Percentiles rank a stretch among this genome's conserved stretches.
These are phyloP conservation scores for Physcomitrium patens DNA, from an alignment of 225 moss, liverwort and hornwort species.

Conservation along the genomic window DNA sequence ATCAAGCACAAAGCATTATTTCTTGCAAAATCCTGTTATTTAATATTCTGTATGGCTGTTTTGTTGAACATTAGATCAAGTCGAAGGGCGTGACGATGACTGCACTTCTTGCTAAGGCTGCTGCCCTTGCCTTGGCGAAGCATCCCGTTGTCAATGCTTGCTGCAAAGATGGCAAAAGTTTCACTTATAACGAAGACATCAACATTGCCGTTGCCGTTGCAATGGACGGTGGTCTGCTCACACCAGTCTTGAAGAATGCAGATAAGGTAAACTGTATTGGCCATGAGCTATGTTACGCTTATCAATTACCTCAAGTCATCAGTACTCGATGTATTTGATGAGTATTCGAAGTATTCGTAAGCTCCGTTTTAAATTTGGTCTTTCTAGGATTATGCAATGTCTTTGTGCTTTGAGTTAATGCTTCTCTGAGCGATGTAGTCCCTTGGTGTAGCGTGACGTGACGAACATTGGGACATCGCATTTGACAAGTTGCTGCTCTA, in stretches of 20 bases:
- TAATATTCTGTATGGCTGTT: conserved; percentile 20
- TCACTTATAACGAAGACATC: conserved; percentile 84
- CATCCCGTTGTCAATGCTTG: conserved; percentile 91
- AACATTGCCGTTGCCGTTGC: conserved; percentile 97
- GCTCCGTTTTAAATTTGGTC: not conserved
- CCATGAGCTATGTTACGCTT: too few relatives aligned
- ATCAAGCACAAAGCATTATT: not conserved
- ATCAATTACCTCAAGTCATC: too few relatives aligned
- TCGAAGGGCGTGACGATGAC: conserved; percentile 98
- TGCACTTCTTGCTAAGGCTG: conserved; percentile 93
- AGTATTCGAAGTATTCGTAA: not conserved
- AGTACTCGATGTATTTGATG: not conserved
- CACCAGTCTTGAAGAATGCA: conserved; percentile 89
- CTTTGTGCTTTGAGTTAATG: not conserved
- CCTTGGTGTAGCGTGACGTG: too few relatives aligned
- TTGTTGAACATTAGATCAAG: conserved; percentile 64
- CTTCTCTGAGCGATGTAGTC: not conserved
- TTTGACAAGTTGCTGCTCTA: not conserved
- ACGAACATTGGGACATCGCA: too few relatives aligned
- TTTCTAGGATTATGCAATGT: conserved; percentile 15
- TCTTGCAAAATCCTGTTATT: not conserved
- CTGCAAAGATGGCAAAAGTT: conserved; percentile 98
- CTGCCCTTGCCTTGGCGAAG: conserved; percentile 87
- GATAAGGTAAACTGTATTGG: conserved; percentile 61
- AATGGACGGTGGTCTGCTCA: conserved; percentile 93